Evolutionary conservation across 2,329 filamentous ascomycete genomes (phyloP), one percentile per base, ranked within the genome.

Genomic region (Penicillium sp.): DNA sequence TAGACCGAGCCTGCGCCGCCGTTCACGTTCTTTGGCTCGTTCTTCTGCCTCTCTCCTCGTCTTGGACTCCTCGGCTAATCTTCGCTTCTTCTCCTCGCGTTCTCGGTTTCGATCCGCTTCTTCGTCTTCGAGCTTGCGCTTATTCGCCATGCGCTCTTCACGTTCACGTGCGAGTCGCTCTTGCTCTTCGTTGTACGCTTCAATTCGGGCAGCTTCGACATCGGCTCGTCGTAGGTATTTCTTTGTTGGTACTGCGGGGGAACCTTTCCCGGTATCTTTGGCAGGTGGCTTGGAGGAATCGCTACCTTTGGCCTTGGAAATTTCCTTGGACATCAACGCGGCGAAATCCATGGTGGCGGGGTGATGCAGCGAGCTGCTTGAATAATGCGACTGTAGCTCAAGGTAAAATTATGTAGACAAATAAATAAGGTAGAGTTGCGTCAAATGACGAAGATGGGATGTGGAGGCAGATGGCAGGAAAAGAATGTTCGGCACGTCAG

Each of bases 61-160:
- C 51, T 84, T 82, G 48, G 89, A 91, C 68, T 96, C 91, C 61
- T 96, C 91, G 0, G 92, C 93, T 4, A 99, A 80, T 59, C 83
- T 83, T 58, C 84, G 84, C 53, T 88, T 87, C 80, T 97, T 97
- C 69, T 94, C 91, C 62, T 96, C 90, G 15, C 92, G 85, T 29
- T 81, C 79, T 13, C 81, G 83, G 62, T 85, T 84, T 62, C 88
- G 87, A 25, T 86, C 83, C 2, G 87, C 86, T 55, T 90, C 89
- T 27, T 96, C 92, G 36, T 96, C 92, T 53, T 97, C 93, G 25
- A 86, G 84, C 75, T 95, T 94, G 65, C 93, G 90, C 78, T 97
- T 97, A 66, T 88, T 87, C 1, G 84, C 82, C 1, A 85, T 79
- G 62, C 86, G 87, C 60, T 88, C 85, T 58, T 86, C 80, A 29